Evolutionary conservation across 805 yeast genomes (phyloP), one percentile per base, ranked within the genome.

Genomic region (Starmerella ratchasimensis): DNA sequence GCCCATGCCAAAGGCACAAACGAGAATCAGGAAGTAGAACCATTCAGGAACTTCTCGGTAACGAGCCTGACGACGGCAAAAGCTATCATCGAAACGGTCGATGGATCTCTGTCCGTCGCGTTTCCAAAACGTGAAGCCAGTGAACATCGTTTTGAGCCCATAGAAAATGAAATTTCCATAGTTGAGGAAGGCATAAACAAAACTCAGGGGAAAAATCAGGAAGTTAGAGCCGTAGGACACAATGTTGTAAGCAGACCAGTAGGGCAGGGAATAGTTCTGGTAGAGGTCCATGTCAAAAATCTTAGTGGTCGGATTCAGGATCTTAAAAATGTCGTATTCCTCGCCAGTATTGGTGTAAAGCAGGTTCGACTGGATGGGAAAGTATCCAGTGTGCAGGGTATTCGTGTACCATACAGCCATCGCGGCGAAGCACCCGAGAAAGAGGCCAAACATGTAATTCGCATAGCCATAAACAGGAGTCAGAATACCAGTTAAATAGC

Each of bases 41-140:
- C 67, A 66, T 38, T 67, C 70, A n/a, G 78, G 81, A 20, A 73
- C 78, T 47, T 74, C 81, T 17, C 62, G 63, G 53, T 74, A 73
- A 22, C 55, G 54, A 10, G 66, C 44, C 76, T 74, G 73, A 67
- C 72, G 71, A 33, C 59, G 60, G 39, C 73, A 65, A 47, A 71
- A 76, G 2, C 76, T 71, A 48, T 75, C 80, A 17, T 66, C 50
- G 46, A 48, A 58, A 10, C 43, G 47, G 49, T 24, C 63, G 33
- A 11, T 63, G 46, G 22, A 48, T 47, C 44, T 44, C 39, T 19
- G 27, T 15, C 13, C 28, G 6, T 18, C 14, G 4, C 20, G 27
- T 8, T 22, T 32, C 35, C 35, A 32, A 14, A 18, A 18, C 14
- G 16, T 14, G 26, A 64, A 28, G 8, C 64, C 49, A 21, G 37